Conservation (phyloP, 2,329 filamentous ascomycete species). For the Apiospora kogelbergensis region DNA sequence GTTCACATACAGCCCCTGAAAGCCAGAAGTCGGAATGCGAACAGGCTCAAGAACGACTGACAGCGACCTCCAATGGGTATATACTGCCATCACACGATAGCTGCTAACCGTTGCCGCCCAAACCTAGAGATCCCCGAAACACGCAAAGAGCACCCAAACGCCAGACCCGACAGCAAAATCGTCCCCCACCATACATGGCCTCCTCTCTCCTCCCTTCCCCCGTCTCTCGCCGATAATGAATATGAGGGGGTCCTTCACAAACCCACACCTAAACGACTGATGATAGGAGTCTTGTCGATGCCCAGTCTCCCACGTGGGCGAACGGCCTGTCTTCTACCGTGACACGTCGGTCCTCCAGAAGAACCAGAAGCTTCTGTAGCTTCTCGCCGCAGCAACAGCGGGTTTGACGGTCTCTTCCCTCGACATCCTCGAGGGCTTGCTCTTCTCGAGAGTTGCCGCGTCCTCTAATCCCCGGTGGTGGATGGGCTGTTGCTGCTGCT, state of each 20-base stretch:
- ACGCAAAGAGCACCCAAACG: not conserved
- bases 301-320: not conserved
- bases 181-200: too few species aligned
- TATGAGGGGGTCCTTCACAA: not conserved
- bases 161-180: not conserved
- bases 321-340: not conserved
- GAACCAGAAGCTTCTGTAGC: not conserved
- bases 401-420: not conserved
- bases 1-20: not conserved
- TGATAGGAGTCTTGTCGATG: not conserved
- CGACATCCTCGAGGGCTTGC: not conserved
- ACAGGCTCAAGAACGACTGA: not conserved
- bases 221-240: not conserved
- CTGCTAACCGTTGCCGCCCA: not conserved
- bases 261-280: not conserved
- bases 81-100: not conserved
- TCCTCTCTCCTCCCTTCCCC: not conserved
- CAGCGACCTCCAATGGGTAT: not conserved
- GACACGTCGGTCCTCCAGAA: not conserved
- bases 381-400: not conserved
- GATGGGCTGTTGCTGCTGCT: not conserved
- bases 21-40: not conserved
- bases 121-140: not conserved
- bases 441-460: not conserved
- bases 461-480: not conserved